Base-by-base conservation (phyloP, 345 rosid species). In the Rubroshorea leprosula region DNA sequence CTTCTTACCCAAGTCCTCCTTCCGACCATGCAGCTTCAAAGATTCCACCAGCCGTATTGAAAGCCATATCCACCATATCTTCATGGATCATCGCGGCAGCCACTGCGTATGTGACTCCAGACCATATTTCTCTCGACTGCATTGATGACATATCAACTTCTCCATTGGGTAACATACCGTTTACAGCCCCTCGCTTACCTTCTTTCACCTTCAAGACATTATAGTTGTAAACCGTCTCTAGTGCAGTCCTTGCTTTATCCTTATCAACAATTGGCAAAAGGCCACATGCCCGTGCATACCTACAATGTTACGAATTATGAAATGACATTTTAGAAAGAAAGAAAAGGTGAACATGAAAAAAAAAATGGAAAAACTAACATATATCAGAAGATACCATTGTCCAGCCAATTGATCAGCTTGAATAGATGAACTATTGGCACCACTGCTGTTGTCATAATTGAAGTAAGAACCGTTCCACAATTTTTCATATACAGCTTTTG, bases 401-500 rank as follows among this genome's bases (percentile, higher is more conserved):
- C 97, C 98, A 29, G 97, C 97, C 73, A 92, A 63, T 65, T 92
- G 98, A 84, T 92, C 98, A 45, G 98, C 91, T 68, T 86, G 98
- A 54, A 92, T 92, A 55, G 97, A 89, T 7, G 80, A 68, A 71
- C 98, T 86, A 51, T 70, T 71, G 16, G 53, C 73, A 23, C 94
- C 62, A 22, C 82, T 68, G 51, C 96, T 86, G 49, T 67, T 60
- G 68, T 92, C 98, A 49, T 89, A 89, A 61, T 83, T 76, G 72
- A 89, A 89, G 74, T 92, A 92, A 26, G 95, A 81, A 29, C 98
- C 97, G 63, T 92, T 92, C 98, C 97, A 92, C 35, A 92, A 56
- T 72, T 74, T 84, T 51, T 78, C 81, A 60, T 89, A 92, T 10
- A 69, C 94, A 55, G 26, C 62, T 74, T 85, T 92, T 10, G 91